A percentile compares a stretch with the other conserved stretches of the same genome.
phyloP scores from a whole-genome alignment of 129 eudicot species.

The Glebionis coronaria region DNA sequence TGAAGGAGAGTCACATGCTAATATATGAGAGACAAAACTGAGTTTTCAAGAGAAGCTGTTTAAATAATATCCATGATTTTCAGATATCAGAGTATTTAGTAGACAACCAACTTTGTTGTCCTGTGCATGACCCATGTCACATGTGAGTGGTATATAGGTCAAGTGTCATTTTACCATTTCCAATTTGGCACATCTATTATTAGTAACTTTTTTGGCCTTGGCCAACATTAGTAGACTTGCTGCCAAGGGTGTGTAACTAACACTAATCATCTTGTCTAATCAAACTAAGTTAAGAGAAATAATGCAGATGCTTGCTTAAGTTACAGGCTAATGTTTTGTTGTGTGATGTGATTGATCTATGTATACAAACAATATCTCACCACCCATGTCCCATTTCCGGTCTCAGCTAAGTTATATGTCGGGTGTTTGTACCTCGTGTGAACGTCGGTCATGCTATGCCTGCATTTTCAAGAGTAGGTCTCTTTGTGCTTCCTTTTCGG shows the following conservation, averaged over 20 bases:
- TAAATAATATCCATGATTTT: not conserved
- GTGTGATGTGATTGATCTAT: too few species aligned
- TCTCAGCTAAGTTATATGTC: too few species aligned
- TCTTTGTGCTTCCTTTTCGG: too few species aligned
- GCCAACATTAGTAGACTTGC: not conserved
- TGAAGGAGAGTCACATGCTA: constrained; percentile 27
- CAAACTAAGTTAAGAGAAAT: too few species aligned
- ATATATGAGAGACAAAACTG: constrained; percentile 26
- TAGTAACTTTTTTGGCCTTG: not conserved
- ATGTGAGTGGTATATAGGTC: constrained; percentile 29
- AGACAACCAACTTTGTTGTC: constrained; percentile 23
- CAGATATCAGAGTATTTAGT: constrained; percentile 9
- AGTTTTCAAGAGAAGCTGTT: constrained; percentile 31
- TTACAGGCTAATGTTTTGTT: too few species aligned
- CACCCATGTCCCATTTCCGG: too few species aligned
- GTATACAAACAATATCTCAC: too few species aligned
- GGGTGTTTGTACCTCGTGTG: too few species aligned
- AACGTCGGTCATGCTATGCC: too few species aligned
- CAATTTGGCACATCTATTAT: not conserved
- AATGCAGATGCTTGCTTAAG: too few species aligned
- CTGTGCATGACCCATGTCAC: constrained; percentile 27
- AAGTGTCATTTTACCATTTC: not conserved
- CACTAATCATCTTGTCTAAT: not conserved
- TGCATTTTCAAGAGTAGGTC: too few species aligned
- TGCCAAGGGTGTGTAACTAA: not conserved